phyloP scores from a whole-genome alignment of 257 asterid species.

The Agastache rugosa region DNA sequence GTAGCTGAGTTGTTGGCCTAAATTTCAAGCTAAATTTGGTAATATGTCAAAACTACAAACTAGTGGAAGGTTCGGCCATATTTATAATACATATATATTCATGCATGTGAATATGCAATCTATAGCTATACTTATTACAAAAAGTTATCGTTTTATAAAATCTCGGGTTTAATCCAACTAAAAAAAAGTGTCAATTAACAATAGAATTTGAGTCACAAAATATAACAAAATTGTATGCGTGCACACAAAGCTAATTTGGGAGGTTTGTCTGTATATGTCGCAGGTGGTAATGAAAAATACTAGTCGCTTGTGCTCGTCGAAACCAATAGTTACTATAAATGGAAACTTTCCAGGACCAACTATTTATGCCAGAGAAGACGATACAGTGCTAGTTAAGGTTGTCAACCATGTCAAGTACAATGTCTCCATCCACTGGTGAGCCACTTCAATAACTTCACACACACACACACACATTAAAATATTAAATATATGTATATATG shows the following conservation, averaged over 20 bases:
- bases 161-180: no score
- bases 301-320: constrained; percentile 66
- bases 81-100: background rate
- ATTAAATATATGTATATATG: no score
- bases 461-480: background rate
- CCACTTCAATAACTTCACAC: background rate
- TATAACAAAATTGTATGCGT: no score
- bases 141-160: no score
- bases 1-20: constrained; percentile 38
- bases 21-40: constrained; percentile 30
- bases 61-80: constrained; percentile 35
- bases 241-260: background rate
- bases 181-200: no score
- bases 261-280: background rate
- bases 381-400: constrained; percentile 66
- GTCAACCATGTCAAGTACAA: constrained; percentile 87
- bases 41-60: constrained; percentile 27
- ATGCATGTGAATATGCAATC: no score
- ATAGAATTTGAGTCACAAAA: no score
- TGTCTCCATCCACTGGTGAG: constrained; percentile 83
- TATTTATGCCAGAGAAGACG: constrained; percentile 84
- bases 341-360: constrained; percentile 90
- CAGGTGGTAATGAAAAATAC: constrained; percentile 80
- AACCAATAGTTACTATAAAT: constrained; percentile 77
- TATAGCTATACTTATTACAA: no score